A percentile compares a stretch with the other conserved stretches of the same genome.
Conservation (phyloP, 352 stramenopile species). For the Phytopythium ostracodes region DNA sequence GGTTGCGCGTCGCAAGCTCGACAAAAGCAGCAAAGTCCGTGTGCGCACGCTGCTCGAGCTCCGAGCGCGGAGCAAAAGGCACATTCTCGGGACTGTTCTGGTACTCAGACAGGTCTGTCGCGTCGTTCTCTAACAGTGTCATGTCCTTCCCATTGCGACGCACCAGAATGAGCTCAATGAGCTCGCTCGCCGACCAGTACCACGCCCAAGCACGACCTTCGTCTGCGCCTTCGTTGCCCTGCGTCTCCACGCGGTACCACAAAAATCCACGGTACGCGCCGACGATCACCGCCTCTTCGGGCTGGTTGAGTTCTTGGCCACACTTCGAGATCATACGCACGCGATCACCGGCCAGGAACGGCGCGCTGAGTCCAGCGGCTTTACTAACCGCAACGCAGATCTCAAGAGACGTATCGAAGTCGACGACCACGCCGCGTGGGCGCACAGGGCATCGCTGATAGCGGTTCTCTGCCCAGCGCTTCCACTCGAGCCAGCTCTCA, state of each 20-base stretch:
- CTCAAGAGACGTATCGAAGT: conserved; percentile 91
- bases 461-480: conserved; percentile 79
- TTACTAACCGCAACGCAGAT: conserved; percentile 89
- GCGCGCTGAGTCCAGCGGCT: conserved; percentile 80
- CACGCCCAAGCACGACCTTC: conserved; percentile 92
- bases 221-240: conserved; percentile 94
- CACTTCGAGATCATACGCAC: conserved; percentile 93
- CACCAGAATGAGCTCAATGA: conserved; percentile 78
- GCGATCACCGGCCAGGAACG: conserved; percentile 92
- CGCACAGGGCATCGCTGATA: conserved; percentile 79
- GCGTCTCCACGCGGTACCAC: conserved; percentile 95
- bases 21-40: conserved; percentile 55
- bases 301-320: conserved; percentile 93
- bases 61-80: conserved; percentile 40
- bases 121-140: conserved; percentile 78
- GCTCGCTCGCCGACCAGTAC: conserved; percentile 94
- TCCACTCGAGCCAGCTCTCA: conserved; percentile 82
- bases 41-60: conserved; percentile 43
- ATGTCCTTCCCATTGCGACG: conserved; percentile 83
- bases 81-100: conserved; percentile 26
- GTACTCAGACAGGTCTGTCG: conserved; percentile 55
- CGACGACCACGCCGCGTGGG: conserved; percentile 87
- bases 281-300: conserved; percentile 95
- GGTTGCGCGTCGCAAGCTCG: conserved; percentile 51
- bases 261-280: conserved; percentile 90